Base-by-base conservation (phyloP, 495 filamentous ascomycete genomes). In the Polyplosphaeria fusca region DNA sequence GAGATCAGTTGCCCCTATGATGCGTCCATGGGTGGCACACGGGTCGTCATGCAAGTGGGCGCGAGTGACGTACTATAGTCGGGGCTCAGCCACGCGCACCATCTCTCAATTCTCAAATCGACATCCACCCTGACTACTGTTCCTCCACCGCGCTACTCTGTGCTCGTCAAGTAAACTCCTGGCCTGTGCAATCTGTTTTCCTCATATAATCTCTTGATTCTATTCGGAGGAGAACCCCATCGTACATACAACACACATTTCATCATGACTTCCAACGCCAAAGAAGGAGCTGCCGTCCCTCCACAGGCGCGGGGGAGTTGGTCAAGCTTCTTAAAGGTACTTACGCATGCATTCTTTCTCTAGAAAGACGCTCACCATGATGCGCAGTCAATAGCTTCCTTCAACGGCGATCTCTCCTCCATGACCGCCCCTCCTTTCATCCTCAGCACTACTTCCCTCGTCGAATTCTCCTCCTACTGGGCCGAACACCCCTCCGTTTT, bases 401-500 rank as follows among this genome's bases (percentile, higher is more conserved):
- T 96, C 78, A 95, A 89, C 73, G 93, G 94, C 65, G 93, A 98
- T 65, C 83, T 98, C 40, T 87, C 92, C 12, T 89, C 89, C 49
- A 76, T 97, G 71, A 96, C 93, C 27, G 92, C 93, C 19, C 93
- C 93, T 32, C 89, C 93, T 11, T 98, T 96, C 70, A 96, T 98
- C 71, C 85, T 96, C 35, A 92, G 89, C 45, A 83, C 86, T 23
- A 95, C 88, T 52, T 95, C 89, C 63, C 79, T 98, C 47, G 87
- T 86, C 61, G 93, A 98, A 70, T 98, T 92, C 77, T 91, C 87
- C 54, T 88, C 90, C 43, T 97, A 96, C 78, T 98, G 93, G 94
- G 85, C 86, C 37, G 92, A 97, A 72, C 92, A 96, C 67, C 93
- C 93, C 1, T 77, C 81, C 55, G 73, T 94, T 50, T 93, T 98